Evolutionary conservation across 78 protist species (phyloP), one percentile per base, ranked within the genome.

Genomic region (Dictyostelium brefeldianum): DNA sequence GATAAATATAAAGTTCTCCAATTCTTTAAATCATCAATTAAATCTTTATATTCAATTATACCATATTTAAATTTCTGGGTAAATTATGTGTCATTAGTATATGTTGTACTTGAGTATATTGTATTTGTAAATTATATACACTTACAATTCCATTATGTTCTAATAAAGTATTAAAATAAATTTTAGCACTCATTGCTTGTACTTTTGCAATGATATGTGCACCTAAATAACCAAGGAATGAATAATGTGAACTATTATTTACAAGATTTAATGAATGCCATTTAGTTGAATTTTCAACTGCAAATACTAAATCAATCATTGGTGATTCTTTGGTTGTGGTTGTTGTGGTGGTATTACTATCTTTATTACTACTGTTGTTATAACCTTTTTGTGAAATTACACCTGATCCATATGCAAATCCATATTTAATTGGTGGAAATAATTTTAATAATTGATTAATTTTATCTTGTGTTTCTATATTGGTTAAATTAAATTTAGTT

Each of bases 381-480:
- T 84, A 84, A 10, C 91, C 91, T 18, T 74, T 71, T 59, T 84
- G 91, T 15, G 73, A 8, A 18, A 84, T 51, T 4, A 84, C 91
- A 74, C 80, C 91, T 41, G 91, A 84, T 20, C 91, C 91, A 84
- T 84, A 84, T 46, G 91, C 91, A 84, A 84, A 84, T 7, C 83
- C 91, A 84, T 84, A 84, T 47, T 84, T 84, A 15, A 84, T 74
- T n/a, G 59, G 54, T 51, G 91, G 91, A 47, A 84, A 84, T 59
- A 54, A 36, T 47, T 27, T 46, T 12, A 84, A n/a, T 56, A 84
- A 36, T 22, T 25, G 46, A 12, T 74, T 36, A 43, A 84, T 74
- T n/a, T 64, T 84, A 11, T 74, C 70, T 53, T 46, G 17, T 18
- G 83, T 48, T n/a, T 78, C 70, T 22, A 59, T 59, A 5, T 22